Conservation (phyloP, 2,329 filamentous ascomycete species). For the Fusarium pseudograminearum region DNA sequence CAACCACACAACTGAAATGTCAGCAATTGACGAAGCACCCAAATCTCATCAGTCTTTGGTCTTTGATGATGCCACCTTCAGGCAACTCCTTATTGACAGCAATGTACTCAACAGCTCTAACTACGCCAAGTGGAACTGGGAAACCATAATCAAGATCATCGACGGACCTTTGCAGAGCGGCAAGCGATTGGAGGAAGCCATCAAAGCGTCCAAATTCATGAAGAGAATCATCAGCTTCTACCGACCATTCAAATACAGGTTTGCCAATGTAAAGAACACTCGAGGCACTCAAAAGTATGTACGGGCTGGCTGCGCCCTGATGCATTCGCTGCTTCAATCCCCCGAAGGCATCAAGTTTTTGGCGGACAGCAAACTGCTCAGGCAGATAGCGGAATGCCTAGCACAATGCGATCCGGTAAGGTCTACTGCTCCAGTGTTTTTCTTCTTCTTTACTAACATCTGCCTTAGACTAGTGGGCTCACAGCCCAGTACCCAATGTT, state of each 20-base stretch:
- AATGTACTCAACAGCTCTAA: constrained; percentile 90
- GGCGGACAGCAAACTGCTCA: constrained; percentile 89
- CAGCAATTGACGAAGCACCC: constrained; percentile 67
- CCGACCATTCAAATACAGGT: constrained; percentile 95
- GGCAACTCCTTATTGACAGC: constrained; percentile 78
- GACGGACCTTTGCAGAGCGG: constrained; percentile 92
- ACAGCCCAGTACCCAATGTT: constrained; percentile 91
- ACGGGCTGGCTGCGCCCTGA: constrained; percentile 86
- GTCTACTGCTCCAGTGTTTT: not conserved
- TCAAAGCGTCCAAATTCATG: constrained; percentile 95
- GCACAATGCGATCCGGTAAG: constrained; percentile 91
- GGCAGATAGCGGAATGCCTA: constrained; percentile 94
- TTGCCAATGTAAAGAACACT: constrained; percentile 89
- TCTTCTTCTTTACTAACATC: constrained; percentile 39
- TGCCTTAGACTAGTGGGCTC: constrained; percentile 71
- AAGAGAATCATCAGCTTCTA: constrained; percentile 96
- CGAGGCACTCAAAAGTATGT: constrained; percentile 96
- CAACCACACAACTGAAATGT: constrained; percentile 62
- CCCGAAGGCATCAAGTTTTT: constrained; percentile 87
- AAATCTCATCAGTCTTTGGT: constrained; percentile 61
- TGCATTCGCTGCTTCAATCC: constrained; percentile 87
- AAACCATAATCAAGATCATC: constrained; percentile 88
- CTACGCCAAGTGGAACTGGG: constrained; percentile 97
- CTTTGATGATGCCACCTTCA: constrained; percentile 72
- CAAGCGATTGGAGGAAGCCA: constrained; percentile 92